Evolutionary conservation across 179 eudicot genomes (phyloP), one percentile per base, ranked within the genome.

Genomic region (Monotropa hypopitys): DNA sequence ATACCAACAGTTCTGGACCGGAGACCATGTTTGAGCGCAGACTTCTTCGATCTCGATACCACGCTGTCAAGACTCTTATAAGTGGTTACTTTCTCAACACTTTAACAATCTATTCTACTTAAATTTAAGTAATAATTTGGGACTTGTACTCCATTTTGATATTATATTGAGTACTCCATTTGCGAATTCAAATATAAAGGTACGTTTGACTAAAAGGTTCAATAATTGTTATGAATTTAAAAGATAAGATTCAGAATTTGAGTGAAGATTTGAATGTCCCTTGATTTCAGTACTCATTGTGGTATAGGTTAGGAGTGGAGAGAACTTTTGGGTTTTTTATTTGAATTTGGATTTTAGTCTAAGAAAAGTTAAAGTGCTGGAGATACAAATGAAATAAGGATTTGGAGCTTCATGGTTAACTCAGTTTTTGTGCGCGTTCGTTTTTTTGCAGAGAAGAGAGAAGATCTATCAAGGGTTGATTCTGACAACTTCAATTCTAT

Each of bases 1-100:
- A 33, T 70, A 30, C 65, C 38, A 38, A 73, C 2, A 43, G 38
- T 13, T 61, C 69, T 21, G 67, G 49, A 5, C 73, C 35, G 1
- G 87, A 83, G 12, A 85, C 76, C 42, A 82, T 83, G 45, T 75
- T 66, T 70, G 62, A 79, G 2, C 84, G 98, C 70, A 84, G 99
- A 70, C 84, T 84, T 81, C 89, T 95, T 12, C 93, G 97, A 1
- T 89, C 91, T 2, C 84, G 85, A 38, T 95, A 91, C 70, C 91
- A 85, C 20, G 91, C 85, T 28, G 87, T 95, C 28, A 91, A 95
- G 80, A 91, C 80, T 51, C 84, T 85, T 21, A 87, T 95, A 10
- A 70, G 79, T 9, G 96, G 99, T 93, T 73, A 75, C 67, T 79
- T 53, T 2, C 40, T 32, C 1, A 12, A 50, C 12, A 49, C 23